Evolutionary conservation across 2,329 filamentous ascomycete species (phyloP).

Genomic region (Talaromyces verruculosus): DNA sequence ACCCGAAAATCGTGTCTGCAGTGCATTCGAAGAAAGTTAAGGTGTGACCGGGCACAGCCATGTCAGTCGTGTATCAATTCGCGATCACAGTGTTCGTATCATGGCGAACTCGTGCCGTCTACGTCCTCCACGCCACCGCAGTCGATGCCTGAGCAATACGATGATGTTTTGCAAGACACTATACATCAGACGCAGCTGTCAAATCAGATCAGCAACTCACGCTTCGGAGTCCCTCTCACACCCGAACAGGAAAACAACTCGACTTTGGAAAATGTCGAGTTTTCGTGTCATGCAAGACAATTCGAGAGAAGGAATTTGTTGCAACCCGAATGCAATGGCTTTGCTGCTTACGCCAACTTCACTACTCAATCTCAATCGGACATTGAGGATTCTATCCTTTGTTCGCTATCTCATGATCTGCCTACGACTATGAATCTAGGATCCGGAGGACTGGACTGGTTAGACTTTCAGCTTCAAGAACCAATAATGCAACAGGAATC

Average conservation of each 20-base stretch:
- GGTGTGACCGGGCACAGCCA: constrained; percentile 14
- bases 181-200: not conserved
- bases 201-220: not conserved
- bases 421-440: constrained; percentile 2
- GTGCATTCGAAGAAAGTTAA: constrained; percentile 11
- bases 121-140: not conserved
- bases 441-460: constrained; percentile 13
- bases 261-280: not conserved
- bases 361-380: not conserved
- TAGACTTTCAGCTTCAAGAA: constrained; percentile 18
- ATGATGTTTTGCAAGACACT: not conserved
- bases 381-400: not conserved
- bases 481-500: not conserved
- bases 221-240: not conserved
- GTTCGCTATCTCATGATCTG: not conserved
- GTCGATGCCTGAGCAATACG: not conserved
- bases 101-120: not conserved
- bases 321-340: not conserved
- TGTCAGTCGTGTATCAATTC: constrained; percentile 10
- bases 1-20: constrained; percentile 6
- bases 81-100: constrained; percentile 6
- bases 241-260: not conserved
- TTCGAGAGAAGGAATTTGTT: not conserved
- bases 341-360: not conserved
- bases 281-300: not conserved